Evolutionary conservation across 495 filamentous ascomycete species (phyloP).

Genomic region (Talaromyces wortmannii): DNA sequence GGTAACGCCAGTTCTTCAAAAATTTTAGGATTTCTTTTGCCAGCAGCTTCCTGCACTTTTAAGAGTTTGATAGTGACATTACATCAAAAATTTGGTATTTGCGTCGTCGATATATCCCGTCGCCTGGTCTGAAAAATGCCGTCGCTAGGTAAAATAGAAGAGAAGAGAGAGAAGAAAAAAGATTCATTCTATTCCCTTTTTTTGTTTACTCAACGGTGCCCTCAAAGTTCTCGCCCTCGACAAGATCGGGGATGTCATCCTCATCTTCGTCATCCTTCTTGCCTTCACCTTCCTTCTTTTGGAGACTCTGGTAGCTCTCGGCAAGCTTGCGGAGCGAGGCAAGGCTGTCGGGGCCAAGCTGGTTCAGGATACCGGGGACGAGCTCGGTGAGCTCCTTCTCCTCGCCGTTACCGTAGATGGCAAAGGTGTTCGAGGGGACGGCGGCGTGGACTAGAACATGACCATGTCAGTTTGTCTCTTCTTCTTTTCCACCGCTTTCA

Average conservation of each 20-base stretch:
- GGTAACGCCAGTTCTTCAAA: background rate
- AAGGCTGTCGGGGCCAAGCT: conserved; percentile 96
- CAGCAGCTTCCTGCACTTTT: background rate
- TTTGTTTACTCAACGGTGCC: conserved; percentile 77
- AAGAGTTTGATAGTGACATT: background rate
- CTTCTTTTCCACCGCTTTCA: background rate
- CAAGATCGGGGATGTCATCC: conserved; percentile 90
- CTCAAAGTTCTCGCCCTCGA: conserved; percentile 95
- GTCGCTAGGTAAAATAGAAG: background rate
- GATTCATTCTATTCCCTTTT: background rate
- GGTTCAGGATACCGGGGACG: conserved; percentile 98
- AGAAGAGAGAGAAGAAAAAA: background rate
- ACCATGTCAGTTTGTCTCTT: background rate
- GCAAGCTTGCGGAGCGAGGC: conserved; percentile 96
- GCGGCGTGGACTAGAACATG: conserved; percentile 75
- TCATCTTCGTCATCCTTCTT: conserved; percentile 74
- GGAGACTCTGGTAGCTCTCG: conserved; percentile 99
- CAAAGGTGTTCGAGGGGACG: conserved; percentile 95
- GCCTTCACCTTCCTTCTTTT: conserved; percentile 75
- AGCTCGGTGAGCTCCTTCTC: conserved; percentile 99
- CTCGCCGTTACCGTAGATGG: conserved; percentile 97
- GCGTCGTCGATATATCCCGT: background rate
- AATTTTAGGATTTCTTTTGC: background rate
- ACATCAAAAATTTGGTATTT: background rate
- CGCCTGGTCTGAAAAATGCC: background rate